phyloP scores from a whole-genome alignment of 140 eudicot species.

The Erigeron philadelphicus region DNA sequence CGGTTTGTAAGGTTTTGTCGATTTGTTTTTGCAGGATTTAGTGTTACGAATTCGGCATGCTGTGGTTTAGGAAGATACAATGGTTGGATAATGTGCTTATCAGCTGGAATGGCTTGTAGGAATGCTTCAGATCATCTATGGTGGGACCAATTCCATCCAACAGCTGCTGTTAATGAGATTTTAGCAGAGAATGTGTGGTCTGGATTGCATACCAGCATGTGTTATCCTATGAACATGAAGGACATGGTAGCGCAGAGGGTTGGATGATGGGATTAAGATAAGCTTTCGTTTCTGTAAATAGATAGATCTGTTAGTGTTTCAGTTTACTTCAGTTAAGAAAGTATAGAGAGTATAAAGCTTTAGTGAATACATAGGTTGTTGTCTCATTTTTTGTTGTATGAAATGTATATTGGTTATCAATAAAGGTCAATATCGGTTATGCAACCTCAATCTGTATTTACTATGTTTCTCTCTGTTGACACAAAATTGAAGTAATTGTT shows the following conservation, averaged over 20 bases:
- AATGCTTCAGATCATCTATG: slow-evolving; percentile 72
- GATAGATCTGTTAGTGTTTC: background rate
- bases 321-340: background rate
- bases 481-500: too few relatives aligned
- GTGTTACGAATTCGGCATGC: slow-evolving; percentile 63
- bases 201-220: slow-evolving; percentile 65
- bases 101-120: slow-evolving; percentile 79
- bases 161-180: slow-evolving; percentile 73
- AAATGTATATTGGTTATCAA: background rate
- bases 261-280: slow-evolving; percentile 23
- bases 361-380: slow-evolving; percentile 3
- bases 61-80: slow-evolving; percentile 80
- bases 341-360: background rate
- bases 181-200: slow-evolving; percentile 91
- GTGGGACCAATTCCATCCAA: slow-evolving; percentile 99
- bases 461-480: too few relatives aligned
- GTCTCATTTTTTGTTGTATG: background rate
- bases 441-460: background rate
- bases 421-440: background rate
- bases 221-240: slow-evolving; percentile 80
- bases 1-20: background rate
- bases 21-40: slow-evolving; percentile 51
- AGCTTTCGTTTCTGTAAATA: slow-evolving; percentile 11
- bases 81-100: slow-evolving; percentile 74
- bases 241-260: slow-evolving; percentile 49